Percentiles rank a stretch among this genome's conserved stretches.
phyloP scores from a whole-genome alignment of 2,329 filamentous ascomycete genomes.

The Diplodia mutila region DNA sequence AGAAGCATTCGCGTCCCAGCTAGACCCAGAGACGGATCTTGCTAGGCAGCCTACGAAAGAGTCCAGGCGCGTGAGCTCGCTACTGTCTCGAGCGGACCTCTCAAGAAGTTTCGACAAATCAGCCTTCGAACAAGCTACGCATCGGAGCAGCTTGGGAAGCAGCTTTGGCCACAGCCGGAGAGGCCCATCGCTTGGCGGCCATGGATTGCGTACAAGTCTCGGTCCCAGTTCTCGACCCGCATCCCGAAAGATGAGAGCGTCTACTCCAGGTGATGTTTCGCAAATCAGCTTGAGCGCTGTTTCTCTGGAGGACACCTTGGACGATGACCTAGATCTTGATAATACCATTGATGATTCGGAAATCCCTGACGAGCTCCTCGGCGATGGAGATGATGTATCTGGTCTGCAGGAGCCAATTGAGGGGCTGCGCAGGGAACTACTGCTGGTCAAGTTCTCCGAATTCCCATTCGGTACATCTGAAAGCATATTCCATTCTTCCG shows the following conservation, averaged over 20 bases:
- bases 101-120: conserved; percentile 81
- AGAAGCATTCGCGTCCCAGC: conserved; percentile 52
- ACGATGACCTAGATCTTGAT: conserved; percentile 43
- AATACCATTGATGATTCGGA: conserved; percentile 45
- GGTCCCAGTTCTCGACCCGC: conserved; percentile 17
- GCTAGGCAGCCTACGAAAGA: conserved; percentile 60
- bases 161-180: conserved; percentile 61
- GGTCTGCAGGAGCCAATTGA: conserved; percentile 38
- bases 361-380: conserved; percentile 44
- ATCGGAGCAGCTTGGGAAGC: conserved; percentile 48
- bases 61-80: conserved; percentile 85
- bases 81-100: conserved; percentile 83
- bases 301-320: conserved; percentile 44
- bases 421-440: conserved; percentile 44
- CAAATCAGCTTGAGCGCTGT: conserved; percentile 43
- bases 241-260: conserved; percentile 54
- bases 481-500: conserved; percentile 24
- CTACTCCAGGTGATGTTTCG: conserved; percentile 55
- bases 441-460: conserved; percentile 42
- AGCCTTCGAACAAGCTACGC: conserved; percentile 72
- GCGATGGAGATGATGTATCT: conserved; percentile 35
- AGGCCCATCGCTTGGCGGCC: conserved; percentile 74
- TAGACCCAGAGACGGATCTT: conserved; percentile 53
- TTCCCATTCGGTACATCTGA: conserved; percentile 32
- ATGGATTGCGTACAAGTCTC: conserved; percentile 66